Evolutionary conservation across 768 basidiomycete genomes (phyloP).

Genomic region (Pleurotus sapidus): DNA sequence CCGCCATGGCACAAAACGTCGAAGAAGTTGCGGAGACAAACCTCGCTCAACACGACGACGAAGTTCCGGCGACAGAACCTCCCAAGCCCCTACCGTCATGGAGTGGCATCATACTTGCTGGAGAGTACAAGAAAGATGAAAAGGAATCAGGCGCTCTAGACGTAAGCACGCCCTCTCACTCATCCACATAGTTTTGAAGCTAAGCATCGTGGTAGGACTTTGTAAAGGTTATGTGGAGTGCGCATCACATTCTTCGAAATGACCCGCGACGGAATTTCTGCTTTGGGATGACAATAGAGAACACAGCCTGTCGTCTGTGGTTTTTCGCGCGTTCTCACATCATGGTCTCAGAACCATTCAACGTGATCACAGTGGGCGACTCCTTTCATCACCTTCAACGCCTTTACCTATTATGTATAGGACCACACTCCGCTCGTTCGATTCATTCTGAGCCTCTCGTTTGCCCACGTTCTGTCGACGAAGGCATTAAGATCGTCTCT

Average conservation of each 20-base stretch:
- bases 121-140: background rate
- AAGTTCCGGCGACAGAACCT: background rate
- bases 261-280: conserved; percentile 22
- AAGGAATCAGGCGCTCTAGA: background rate
- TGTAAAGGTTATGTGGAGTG: conserved; percentile 22
- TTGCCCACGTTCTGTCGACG: background rate
- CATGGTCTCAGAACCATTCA: conserved; percentile 13
- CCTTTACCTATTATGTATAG: background rate
- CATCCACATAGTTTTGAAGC: background rate
- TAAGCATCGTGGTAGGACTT: conserved; percentile 6
- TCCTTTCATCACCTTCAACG: background rate
- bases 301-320: conserved; percentile 24
- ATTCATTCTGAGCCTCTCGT: conserved; percentile 7
- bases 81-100: background rate
- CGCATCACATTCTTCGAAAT: conserved; percentile 22
- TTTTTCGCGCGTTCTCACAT: conserved; percentile 16
- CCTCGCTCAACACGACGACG: background rate
- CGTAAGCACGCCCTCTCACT: background rate
- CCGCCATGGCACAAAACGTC: background rate
- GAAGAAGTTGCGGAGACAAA: background rate
- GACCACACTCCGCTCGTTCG: background rate
- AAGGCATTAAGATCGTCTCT: background rate
- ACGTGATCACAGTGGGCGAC: background rate
- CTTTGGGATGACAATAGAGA: conserved; percentile 26
- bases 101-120: background rate